A percentile compares a stretch with the other conserved stretches of the same genome.
Conservation (phyloP, 2,329 filamentous ascomycete genomes). For the Chrysoporthe puriensis region DNA sequence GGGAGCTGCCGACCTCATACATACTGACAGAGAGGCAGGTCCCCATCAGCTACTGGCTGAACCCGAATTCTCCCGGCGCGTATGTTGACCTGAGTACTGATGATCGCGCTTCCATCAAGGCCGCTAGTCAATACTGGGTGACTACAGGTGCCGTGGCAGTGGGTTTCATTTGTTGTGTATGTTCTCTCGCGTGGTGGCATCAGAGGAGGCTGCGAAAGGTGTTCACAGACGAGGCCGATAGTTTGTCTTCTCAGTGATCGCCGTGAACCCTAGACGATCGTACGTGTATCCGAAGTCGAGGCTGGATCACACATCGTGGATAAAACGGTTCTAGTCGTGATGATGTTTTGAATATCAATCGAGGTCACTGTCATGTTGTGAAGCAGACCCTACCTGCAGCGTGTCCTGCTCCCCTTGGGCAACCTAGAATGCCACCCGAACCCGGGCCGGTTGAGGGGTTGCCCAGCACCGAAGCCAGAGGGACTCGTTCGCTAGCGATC, state of each 20-base stretch:
- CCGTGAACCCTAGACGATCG: not conserved
- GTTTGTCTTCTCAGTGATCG: slow-evolving; percentile 23
- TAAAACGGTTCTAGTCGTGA: not conserved
- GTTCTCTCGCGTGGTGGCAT: slow-evolving; percentile 40
- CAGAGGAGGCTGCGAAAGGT: slow-evolving; percentile 37
- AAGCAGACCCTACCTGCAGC: not conserved
- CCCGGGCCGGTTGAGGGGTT: not conserved
- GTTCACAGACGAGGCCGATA: slow-evolving; percentile 37
- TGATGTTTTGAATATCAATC: not conserved
- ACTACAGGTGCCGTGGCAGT: slow-evolving; percentile 34
- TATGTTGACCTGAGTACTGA: slow-evolving; percentile 36
- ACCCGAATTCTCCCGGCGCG: slow-evolving; percentile 27
- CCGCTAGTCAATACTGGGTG: slow-evolving; percentile 34
- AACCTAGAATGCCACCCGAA: not conserved
- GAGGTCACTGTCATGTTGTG: not conserved
- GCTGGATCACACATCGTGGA: not conserved
- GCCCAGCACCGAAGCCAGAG: not conserved
- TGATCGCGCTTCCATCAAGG: slow-evolving; percentile 32
- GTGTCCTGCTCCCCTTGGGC: not conserved
- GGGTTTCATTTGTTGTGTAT: slow-evolving; percentile 34
- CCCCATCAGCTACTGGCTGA: slow-evolving; percentile 26
- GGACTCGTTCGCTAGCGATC: not conserved
- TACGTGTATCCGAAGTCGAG: not conserved
- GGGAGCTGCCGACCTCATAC: not conserved
- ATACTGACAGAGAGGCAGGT: slow-evolving; percentile 9